Base-by-base conservation (phyloP, 1,284 basidiomycete species). In the Schizophyllum amplum region DNA sequence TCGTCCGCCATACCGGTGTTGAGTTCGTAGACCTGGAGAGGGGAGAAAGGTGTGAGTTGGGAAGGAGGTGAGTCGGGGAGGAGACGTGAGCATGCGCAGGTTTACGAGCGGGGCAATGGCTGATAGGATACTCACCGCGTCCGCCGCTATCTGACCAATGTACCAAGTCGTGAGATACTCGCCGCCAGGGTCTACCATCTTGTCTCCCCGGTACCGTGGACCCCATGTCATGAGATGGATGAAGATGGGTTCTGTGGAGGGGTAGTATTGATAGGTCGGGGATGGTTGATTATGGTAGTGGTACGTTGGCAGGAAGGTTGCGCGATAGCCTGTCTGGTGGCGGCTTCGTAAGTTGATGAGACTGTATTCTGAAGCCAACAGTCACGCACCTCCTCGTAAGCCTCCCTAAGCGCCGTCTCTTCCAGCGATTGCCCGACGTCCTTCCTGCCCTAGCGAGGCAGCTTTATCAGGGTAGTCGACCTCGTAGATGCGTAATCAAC, bases 351-450 rank as follows among this genome's bases (percentile, higher is more conserved):
- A 20, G n/a, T 52, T 24, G 4, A 11, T 24, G 4, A 13, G 3
- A 3, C 1, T 22, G 9, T 22, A 42, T 0, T 5, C 27, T 6
- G 20, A 51, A 23, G 46, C 7, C 24, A 27, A 25, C 47, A n/a
- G 47, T 21, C 27, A 64, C 72, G 54, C 55, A 82, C 83, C 78
- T 86, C 83, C 66, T 86, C 83, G 64, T 83, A 81, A 1, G 79
- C 83, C 68, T 86, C 84, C 54, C 84, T 71, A 47, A 86, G 65
- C 0, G 80, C 84, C 0, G 83, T 66, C 48, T 75, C 66, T 64
- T 85, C 82, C 13, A 86, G 61, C 4, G 74, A 76, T 67, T 87
- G 84, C 3, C 82, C 82, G 0, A 79, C 61, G 64, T 86, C 84
- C 65, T 86, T 87, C 55, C 84, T 70, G 23, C 9, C 48, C 48